phyloP scores from a whole-genome alignment of 2,329 filamentous ascomycete species.

The Fusarium pseudoanthophilum region DNA sequence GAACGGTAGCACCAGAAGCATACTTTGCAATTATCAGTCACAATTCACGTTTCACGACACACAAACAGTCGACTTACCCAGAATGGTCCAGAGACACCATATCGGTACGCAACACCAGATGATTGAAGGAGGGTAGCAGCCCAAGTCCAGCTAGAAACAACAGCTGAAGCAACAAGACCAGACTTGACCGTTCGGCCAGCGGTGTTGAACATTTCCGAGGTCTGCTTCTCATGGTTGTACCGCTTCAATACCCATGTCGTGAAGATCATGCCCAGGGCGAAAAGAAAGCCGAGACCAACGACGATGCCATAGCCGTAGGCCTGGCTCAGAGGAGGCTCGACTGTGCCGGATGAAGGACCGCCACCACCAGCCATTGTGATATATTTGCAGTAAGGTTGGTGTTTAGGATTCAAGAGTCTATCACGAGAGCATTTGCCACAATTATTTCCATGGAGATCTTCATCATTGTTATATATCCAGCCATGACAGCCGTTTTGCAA shows the following conservation, averaged over 20 bases:
- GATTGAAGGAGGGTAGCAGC: constrained; percentile 84
- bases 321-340: constrained; percentile 58
- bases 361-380: constrained; percentile 34
- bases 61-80: constrained; percentile 49
- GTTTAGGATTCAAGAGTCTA: neutral
- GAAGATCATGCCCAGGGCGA: constrained; percentile 74
- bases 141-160: constrained; percentile 96
- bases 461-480: neutral
- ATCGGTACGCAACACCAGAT: constrained; percentile 83
- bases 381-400: neutral
- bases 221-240: constrained; percentile 76
- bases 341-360: constrained; percentile 29
- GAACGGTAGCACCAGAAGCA: constrained; percentile 76
- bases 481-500: neutral
- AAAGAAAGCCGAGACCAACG: constrained; percentile 77
- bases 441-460: neutral
- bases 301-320: constrained; percentile 83
- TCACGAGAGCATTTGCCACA: neutral
- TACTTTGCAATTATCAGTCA: constrained; percentile 49
- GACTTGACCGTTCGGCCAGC: constrained; percentile 90
- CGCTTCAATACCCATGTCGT: constrained; percentile 27
- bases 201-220: constrained; percentile 92
- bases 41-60: fast-evolving
- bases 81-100: constrained; percentile 71
- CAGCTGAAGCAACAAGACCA: constrained; percentile 85